Evolutionary conservation across 2,329 filamentous ascomycete genomes (phyloP).

Genomic region (Colletotrichum lentis): DNA sequence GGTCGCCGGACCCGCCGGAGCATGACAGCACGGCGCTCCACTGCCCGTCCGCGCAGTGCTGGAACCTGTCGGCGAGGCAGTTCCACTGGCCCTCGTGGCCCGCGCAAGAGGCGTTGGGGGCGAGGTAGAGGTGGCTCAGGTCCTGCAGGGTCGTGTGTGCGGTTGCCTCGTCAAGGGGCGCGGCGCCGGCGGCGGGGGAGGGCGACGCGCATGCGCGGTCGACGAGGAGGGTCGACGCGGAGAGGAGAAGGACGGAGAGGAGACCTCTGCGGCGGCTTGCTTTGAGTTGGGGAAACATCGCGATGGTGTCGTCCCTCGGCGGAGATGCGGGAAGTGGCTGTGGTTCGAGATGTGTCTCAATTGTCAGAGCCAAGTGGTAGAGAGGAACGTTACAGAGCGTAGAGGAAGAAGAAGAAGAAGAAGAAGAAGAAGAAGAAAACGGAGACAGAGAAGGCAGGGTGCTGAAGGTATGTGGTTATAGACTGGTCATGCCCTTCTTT

Average conservation of each 20-base stretch:
- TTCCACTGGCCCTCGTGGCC: constrained; percentile 62
- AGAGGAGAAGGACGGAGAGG: constrained; percentile 7
- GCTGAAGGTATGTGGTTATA: background rate
- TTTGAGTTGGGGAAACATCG: constrained; percentile 4
- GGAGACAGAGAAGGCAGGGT: background rate
- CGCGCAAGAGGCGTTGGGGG: constrained; percentile 52
- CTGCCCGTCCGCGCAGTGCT: constrained; percentile 58
- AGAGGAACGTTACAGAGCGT: background rate
- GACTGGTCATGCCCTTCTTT: background rate
- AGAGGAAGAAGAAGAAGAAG: background rate
- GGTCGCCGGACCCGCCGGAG: background rate
- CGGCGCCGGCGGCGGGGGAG: background rate
- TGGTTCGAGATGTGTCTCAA: too few species aligned
- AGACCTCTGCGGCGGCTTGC: constrained; percentile 8
- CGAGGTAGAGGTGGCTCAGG: constrained; percentile 41
- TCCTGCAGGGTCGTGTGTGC: constrained; percentile 2
- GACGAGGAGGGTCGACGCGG: constrained; percentile 10
- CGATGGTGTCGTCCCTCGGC: background rate
- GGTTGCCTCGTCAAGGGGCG: background rate
- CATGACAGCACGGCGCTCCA: constrained; percentile 51
- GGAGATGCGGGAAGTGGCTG: rapidly evolving
- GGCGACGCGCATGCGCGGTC: constrained; percentile 29
- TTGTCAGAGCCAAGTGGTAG: background rate
- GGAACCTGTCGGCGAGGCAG: constrained; percentile 59
- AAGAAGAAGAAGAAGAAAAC: background rate